phyloP scores from a whole-genome alignment of 2,329 filamentous ascomycete species.

The Fusarium mundagurra region DNA sequence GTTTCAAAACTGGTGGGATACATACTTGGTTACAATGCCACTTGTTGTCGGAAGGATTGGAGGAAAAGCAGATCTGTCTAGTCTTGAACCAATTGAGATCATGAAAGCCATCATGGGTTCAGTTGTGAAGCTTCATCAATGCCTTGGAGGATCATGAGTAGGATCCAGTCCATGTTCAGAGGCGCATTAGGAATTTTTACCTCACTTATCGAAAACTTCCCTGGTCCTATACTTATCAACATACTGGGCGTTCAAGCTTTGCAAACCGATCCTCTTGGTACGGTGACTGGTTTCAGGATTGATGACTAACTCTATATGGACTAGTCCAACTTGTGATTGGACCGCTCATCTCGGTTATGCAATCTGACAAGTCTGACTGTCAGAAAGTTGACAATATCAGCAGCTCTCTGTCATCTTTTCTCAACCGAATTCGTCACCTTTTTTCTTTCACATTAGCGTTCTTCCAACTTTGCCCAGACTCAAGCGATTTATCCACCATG shows the following conservation, averaged over 20 bases:
- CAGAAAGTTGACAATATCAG: background rate
- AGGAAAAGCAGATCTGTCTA: no score
- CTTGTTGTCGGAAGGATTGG: background rate
- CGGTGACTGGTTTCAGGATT: background rate
- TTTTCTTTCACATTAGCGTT: no score
- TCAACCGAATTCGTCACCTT: background rate
- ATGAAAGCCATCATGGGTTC: no score
- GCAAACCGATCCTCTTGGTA: background rate
- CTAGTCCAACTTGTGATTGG: background rate
- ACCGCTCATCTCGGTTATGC: background rate
- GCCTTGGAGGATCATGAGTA: no score
- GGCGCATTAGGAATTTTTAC: no score
- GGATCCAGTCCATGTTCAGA: no score
- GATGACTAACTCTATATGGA: background rate
- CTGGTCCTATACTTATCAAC: background rate
- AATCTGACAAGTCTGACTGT: constrained; percentile 1
- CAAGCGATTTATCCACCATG: background rate
- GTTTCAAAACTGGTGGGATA: accelerated
- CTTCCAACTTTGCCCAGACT: no score
- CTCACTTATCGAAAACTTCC: background rate
- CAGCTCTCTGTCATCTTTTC: background rate
- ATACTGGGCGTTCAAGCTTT: background rate
- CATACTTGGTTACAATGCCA: accelerated
- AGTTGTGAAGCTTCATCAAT: no score
- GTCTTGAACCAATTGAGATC: background rate